Base-by-base conservation (phyloP, 768 basidiomycete genomes). In the Phanerodontia chrysosporium region DNA sequence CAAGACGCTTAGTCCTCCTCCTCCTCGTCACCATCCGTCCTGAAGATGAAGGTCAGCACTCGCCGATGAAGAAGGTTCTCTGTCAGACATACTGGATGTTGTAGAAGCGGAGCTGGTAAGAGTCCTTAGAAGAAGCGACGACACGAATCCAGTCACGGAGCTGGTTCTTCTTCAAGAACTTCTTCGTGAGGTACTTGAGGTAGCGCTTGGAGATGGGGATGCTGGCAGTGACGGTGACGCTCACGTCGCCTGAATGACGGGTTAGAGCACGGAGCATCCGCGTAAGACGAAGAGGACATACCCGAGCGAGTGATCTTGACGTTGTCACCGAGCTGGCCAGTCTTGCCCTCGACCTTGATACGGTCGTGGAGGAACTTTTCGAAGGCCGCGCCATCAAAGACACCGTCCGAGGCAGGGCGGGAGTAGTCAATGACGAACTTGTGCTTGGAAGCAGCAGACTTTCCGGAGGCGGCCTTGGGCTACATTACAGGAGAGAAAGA, bases 121-220 rank as follows among this genome's bases (percentile, higher is more conserved):
- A 84, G 73, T 97, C 92, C 80, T 98, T 97, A 55, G 86, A 82
- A 29, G 93, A 87, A 44, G 97, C 93, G 65, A 98, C 93, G 65
- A 99, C 96, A 57, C 94, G 95, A 73, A 98, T 93, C 91, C 94
- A 98, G 78, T 98, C 95, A 65, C 95, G 88, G 67, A 97, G 83
- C 46, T 81, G 78, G 79, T 95, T 95, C 85, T 97, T 97, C 85
- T 98, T 98, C 77, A 98, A 83, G 83, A 93, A 95, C 81, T 96
- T 96, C 84, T 98, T 98, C 63, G 96, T 98, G 61, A 98, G 82
- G 78, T 98, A 99, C 78, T 98, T 98, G 73, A 98, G 86, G 76
- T 97, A 98, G 58, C 92, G 84, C 80, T 98, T 98, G 52, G 96
- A 98, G 78, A 98, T 89, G 58, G 92, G 86, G 72, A 96, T 86